phyloP scores from a whole-genome alignment of 202 grass and related monocot species.

The Setaria italica region DNA sequence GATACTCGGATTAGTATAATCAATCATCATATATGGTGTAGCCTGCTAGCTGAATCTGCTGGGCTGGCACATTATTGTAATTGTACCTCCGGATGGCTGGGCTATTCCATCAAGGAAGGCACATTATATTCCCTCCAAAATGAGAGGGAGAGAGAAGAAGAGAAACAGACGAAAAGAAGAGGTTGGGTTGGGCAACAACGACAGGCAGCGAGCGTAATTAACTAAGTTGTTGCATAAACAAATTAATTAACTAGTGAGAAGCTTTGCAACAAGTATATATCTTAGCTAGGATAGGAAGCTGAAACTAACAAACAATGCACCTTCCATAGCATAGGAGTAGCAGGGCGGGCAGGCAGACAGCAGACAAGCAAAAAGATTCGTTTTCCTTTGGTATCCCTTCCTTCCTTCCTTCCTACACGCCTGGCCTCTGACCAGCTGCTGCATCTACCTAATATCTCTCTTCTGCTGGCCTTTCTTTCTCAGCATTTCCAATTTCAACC shows the following conservation, averaged over 20 bases:
- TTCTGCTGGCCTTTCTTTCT: neutral
- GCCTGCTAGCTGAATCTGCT: neutral
- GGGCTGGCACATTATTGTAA: neutral
- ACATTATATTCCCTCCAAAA: conserved; percentile 38
- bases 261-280: neutral
- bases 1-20: neutral
- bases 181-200: neutral
- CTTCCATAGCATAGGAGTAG: neutral
- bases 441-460: neutral
- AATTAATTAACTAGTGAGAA: neutral
- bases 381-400: conserved; percentile 35
- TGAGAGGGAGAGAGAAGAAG: neutral
- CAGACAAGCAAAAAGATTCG: conserved; percentile 56
- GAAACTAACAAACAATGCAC: neutral
- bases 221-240: neutral
- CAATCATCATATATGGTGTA: no score
- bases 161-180: neutral
- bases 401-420: neutral
- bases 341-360: conserved; percentile 23
- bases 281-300: neutral
- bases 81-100: neutral
- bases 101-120: conserved; percentile 20
- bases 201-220: neutral
- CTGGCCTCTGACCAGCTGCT: neutral
- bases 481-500: neutral